A percentile compares a stretch with the other conserved stretches of the same genome.
Evolutionary conservation across 2,329 filamentous ascomycete species (phyloP).

Genomic region (Ophiostoma ulmi): DNA sequence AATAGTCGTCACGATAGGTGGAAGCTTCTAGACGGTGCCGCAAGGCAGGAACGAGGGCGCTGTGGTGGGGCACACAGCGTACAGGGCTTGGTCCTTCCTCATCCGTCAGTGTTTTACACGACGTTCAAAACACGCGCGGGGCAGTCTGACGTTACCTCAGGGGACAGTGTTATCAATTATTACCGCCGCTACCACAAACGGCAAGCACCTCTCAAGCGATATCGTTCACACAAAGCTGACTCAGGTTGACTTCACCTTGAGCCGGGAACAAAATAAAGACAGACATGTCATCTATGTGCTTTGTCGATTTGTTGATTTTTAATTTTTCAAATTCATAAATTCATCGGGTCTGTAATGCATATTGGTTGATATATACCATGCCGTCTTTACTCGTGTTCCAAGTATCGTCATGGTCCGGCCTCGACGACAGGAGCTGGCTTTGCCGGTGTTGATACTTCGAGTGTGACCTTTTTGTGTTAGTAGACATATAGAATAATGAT

Average conservation of each 20-base stretch:
- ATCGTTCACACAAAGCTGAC: background rate
- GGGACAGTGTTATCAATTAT: background rate
- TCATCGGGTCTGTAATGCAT: background rate
- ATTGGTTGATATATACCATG: background rate
- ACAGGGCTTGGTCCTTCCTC: background rate
- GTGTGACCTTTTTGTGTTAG: conserved; percentile 21
- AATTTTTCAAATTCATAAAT: background rate
- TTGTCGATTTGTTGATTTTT: no score
- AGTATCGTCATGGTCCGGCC: background rate
- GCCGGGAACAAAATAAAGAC: no score
- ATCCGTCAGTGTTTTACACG: background rate
- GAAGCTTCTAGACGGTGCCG: conserved; percentile 25
- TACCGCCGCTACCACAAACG: background rate
- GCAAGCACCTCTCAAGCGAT: background rate
- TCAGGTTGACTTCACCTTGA: background rate
- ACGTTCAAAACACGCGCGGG: background rate
- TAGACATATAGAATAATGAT: background rate
- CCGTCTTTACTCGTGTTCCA: background rate
- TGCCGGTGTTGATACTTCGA: conserved; percentile 19
- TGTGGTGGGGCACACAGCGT: background rate
- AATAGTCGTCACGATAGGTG: background rate
- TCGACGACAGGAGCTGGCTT: conserved; percentile 1
- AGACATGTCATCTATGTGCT: no score
- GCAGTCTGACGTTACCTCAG: conserved; percentile 1
- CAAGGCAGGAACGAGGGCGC: conserved; percentile 2